Percentiles rank a stretch among this genome's conserved stretches.
Conservation (phyloP, 495 filamentous ascomycete genomes). For the Haplographium delicatum region DNA sequence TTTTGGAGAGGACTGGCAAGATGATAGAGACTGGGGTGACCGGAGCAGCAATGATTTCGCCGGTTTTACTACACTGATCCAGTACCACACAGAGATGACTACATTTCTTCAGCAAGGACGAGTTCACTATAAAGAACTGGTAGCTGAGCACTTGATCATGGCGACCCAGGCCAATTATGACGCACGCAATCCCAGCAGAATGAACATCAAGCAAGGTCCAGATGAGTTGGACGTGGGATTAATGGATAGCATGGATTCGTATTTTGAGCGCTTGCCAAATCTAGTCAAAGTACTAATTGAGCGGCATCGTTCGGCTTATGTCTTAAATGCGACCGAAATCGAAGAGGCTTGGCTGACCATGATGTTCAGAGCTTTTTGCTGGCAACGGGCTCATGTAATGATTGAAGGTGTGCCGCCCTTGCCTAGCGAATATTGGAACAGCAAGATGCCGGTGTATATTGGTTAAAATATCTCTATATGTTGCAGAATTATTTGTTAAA, state of each 20-base stretch:
- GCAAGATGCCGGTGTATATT: constrained; percentile 10
- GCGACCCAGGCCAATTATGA: not conserved
- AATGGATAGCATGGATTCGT: not conserved
- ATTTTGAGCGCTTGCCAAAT: not conserved
- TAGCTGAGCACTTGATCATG: not conserved
- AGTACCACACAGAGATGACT: not conserved
- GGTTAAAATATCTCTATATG: not conserved
- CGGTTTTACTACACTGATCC: not conserved
- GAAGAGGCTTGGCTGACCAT: constrained; percentile 5
- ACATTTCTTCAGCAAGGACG: not conserved
- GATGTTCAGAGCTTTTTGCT: constrained; percentile 7
- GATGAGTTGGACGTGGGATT: not conserved
- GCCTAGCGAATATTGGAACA: not conserved
- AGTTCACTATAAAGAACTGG: not conserved
- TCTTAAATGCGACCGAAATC: not conserved
- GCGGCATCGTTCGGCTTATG: not conserved
- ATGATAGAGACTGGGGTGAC: not conserved
- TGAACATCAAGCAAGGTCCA: not conserved
- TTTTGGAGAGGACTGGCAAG: no score
- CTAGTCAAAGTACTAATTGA: not conserved
- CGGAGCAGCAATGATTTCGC: not conserved
- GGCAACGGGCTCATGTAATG: not conserved
- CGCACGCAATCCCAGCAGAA: not conserved
- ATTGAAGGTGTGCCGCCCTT: not conserved
- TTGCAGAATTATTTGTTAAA: not conserved